phyloP scores from a whole-genome alignment of 1,139 yeast species.

The Kazachstania sp. region DNA sequence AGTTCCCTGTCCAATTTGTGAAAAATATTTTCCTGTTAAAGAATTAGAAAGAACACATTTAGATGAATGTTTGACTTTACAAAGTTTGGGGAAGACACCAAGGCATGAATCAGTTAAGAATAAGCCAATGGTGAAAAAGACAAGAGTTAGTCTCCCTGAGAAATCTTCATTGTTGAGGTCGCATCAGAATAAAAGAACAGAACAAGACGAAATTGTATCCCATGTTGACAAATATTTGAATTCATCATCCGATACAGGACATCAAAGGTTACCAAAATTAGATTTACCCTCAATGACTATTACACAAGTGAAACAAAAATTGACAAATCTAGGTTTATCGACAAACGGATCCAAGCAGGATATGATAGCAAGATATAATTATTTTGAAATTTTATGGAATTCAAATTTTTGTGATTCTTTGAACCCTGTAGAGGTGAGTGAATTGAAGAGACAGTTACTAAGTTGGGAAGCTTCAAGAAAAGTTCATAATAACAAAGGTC shows the following conservation, averaged over 20 bases:
- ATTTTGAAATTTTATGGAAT: conserved; percentile 72
- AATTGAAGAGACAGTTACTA: conserved; percentile 46
- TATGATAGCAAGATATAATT: conserved; percentile 64
- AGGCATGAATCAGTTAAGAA: not conserved
- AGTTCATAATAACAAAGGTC: conserved; percentile 7
- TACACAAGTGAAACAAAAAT: conserved; percentile 52
- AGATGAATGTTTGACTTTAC: conserved; percentile 49
- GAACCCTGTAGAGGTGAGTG: conserved; percentile 50
- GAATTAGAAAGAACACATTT: conserved; percentile 59
- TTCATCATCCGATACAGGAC: conserved; percentile 16
- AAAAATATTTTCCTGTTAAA: conserved; percentile 44
- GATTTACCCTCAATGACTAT: conserved; percentile 56
- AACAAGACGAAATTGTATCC: conserved; percentile 6
- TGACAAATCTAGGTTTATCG: conserved; percentile 48
- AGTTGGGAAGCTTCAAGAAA: conserved; percentile 57
- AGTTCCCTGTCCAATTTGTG: conserved; percentile 69
- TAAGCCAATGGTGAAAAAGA: not conserved
- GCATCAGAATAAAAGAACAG: not conserved
- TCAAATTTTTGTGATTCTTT: conserved; percentile 68
- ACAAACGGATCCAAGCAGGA: conserved; percentile 54
- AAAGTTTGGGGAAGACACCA: conserved; percentile 10
- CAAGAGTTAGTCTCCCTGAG: not conserved
- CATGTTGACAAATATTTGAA: conserved; percentile 21
- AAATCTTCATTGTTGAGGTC: not conserved
- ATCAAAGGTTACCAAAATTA: conserved; percentile 43